These are phyloP conservation scores for Alloteropsis semialata DNA, from an alignment of 176 grass and related monocot genomes.

Conservation along the genomic window DNA sequence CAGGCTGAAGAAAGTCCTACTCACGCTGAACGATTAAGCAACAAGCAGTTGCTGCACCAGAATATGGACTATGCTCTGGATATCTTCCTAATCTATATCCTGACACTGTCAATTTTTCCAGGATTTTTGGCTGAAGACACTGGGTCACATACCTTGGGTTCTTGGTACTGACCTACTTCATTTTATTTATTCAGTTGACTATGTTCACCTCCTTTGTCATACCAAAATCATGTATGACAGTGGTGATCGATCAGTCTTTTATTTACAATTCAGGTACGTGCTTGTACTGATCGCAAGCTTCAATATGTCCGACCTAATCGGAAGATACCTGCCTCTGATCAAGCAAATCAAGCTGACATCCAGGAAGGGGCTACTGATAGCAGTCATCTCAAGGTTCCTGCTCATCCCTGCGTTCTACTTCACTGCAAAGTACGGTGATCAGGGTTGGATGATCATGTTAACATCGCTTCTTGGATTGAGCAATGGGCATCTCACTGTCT, in stretches of 20 bases:
- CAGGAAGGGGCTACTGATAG: constrained; percentile 35
- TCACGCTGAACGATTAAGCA: constrained; percentile 41
- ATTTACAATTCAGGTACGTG: constrained; percentile 48
- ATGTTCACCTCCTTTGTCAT: background rate
- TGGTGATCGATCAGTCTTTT: background rate
- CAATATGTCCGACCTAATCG: constrained; percentile 56
- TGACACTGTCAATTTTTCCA: constrained; percentile 73
- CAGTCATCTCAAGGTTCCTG: constrained; percentile 41
- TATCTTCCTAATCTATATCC: constrained; percentile 55
- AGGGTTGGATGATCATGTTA: constrained; percentile 65
- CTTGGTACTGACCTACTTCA: constrained; percentile 40
- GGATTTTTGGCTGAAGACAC: constrained; percentile 77
- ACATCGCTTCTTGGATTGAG: constrained; percentile 54
- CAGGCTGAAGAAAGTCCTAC: constrained; percentile 48
- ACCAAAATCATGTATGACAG: background rate
- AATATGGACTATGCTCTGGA: constrained; percentile 54
- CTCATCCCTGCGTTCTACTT: constrained; percentile 74
- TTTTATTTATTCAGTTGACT: background rate
- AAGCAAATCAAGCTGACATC: constrained; percentile 46
- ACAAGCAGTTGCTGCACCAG: constrained; percentile 46
- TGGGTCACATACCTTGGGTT: constrained; percentile 56
- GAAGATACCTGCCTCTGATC: constrained; percentile 57
- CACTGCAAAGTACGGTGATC: constrained; percentile 52
- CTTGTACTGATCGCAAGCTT: constrained; percentile 65
- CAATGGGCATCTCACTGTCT: constrained; percentile 66